A percentile compares a stretch with the other conserved stretches of the same genome.
These are phyloP conservation scores for Alternaria triticina DNA, from an alignment of 2,329 filamentous ascomycete genomes.

Conservation along the genomic window DNA sequence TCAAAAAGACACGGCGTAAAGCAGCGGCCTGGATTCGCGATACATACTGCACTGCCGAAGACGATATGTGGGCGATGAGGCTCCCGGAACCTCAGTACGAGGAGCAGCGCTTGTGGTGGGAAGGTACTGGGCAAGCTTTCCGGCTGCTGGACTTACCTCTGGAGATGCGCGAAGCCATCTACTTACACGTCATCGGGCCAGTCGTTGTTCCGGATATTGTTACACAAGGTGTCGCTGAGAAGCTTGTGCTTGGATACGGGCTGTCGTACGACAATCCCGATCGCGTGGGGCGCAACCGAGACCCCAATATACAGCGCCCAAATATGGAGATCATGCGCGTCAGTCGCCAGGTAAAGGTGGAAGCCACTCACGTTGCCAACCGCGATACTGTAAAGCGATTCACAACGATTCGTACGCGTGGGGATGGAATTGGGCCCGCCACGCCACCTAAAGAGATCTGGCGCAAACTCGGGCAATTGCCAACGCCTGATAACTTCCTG, in stretches of 20 bases:
- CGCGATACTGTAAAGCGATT: conserved; percentile 14
- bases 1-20: neutral
- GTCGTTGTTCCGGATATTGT: conserved; percentile 14
- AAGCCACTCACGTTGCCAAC: conserved; percentile 4
- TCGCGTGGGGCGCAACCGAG: conserved; percentile 2
- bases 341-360: conserved; percentile 8
- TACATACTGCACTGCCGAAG: conserved; percentile 12
- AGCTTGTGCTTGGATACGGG: conserved; percentile 12
- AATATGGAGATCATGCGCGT: conserved; percentile 17
- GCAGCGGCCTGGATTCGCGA: conserved; percentile 15
- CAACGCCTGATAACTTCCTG: neutral
- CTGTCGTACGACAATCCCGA: neutral
- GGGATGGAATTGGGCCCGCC: neutral
- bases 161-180: conserved; percentile 19
- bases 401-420: neutral
- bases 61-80: conserved; percentile 5
- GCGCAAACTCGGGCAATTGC: neutral
- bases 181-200: conserved; percentile 16
- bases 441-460: neutral
- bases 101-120: conserved; percentile 24
- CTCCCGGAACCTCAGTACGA: conserved; percentile 13
- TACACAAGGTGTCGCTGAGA: neutral
- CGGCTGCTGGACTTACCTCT: conserved; percentile 15
- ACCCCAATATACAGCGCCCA: conserved; percentile 14
- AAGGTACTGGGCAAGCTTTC: conserved; percentile 15